Evolutionary conservation across 78 protist genomes (phyloP), one percentile per base, ranked within the genome.

Genomic region (Dictyostelium purpureum): DNA sequence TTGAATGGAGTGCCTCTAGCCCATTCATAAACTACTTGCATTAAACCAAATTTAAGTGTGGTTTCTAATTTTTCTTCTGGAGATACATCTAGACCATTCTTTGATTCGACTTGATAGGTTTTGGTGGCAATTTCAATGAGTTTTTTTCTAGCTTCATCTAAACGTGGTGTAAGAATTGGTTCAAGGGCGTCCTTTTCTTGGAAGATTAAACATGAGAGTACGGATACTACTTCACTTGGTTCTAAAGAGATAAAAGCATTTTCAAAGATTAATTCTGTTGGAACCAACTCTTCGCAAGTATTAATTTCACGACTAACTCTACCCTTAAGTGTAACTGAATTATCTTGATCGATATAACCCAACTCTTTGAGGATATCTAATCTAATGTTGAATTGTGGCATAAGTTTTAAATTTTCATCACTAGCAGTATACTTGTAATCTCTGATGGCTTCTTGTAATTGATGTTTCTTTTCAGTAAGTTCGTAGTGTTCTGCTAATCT

Each of bases 11-110:
- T 93, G 31, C 97, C 97, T 78, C 94, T 54, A 6, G 99, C 98
- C 99, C 99, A 98, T 63, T 98, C 98, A 49, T 94, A 96, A 28
- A 79, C 91, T 12, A 97, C 98, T 69, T 97, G 91, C 96, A 87
- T 89, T 28, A 89, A 42, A 47, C 89, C 89, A 82, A 77, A 94
- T 5, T 80, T 94, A 7, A 87, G 65, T 7, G 74, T 26, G n/a
- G 47, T 43, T 1, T 67, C 77, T 31, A 61, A 35, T 35, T 49
- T 33, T 19, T 74, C 80, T 42, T 66, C 80, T 1, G 70, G 73
- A 4, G 49, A 40, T 10, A 88, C 61, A 7, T 63, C 80, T n/a
- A 97, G 45, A 9, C 97, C 97, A 33, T 61, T 54, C 12, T 93
- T 88, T 0, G 16, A 19, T 88, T 97, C 95, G 14, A 91, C 11